phyloP scores from a whole-genome alignment of 2,329 filamentous ascomycete species.

The Trichoderma guizhouense region DNA sequence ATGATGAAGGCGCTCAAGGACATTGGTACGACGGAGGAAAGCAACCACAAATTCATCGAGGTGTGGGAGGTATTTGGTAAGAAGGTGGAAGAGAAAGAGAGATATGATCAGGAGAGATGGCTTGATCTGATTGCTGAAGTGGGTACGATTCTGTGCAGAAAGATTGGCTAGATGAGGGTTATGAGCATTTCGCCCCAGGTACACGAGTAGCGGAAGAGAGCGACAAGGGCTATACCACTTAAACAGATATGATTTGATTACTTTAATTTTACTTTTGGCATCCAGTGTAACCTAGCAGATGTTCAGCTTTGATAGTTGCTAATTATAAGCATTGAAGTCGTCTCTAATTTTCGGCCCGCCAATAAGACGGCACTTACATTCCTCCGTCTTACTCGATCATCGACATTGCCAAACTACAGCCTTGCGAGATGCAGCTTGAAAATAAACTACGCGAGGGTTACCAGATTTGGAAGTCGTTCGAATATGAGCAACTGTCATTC shows the following conservation, averaged over 20 bases:
- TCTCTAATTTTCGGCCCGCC: neutral
- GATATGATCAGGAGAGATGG: conserved; percentile 18
- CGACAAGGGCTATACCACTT: neutral
- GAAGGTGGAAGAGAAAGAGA: conserved; percentile 21
- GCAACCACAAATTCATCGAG: conserved; percentile 26
- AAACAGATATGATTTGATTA: neutral
- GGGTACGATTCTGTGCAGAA: conserved; percentile 15
- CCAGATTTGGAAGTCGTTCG: neutral
- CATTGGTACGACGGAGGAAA: conserved; percentile 24
- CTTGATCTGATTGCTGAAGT: conserved; percentile 20
- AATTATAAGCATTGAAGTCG: neutral
- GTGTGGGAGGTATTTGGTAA: conserved; percentile 28
- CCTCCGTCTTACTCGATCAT: conserved; percentile 3
- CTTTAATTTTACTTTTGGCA: neutral
- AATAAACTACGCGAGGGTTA: neutral
- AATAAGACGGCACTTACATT: conserved; percentile 7
- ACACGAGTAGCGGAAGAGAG: neutral
- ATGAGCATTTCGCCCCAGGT: neutral
- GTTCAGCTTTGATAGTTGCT: neutral
- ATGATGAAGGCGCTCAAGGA: conserved; percentile 23
- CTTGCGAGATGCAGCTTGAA: neutral
- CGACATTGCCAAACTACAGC: neutral
- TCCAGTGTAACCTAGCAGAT: neutral
- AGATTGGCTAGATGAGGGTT: conserved; percentile 6
- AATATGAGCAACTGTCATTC: neutral